Base-by-base conservation (phyloP, 176 grass and related monocot species). In the Thalia dealbata region DNA sequence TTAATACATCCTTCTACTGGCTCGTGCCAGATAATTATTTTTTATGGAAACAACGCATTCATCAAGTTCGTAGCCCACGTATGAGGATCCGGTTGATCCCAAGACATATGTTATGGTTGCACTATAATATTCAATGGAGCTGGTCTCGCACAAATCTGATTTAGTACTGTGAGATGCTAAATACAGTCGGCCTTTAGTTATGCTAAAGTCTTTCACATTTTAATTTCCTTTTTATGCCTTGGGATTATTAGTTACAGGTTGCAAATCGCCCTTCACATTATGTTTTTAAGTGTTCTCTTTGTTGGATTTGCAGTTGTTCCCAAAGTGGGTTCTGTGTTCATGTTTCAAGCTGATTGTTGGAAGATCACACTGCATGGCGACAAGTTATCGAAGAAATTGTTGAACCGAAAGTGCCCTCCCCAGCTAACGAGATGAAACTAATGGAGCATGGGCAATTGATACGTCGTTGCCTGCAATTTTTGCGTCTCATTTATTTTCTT, bases 241-340 rank as follows among this genome's bases (percentile, higher is more conserved):
- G 54, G 15, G 10, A 58, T 3, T 58, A 58, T n/a, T 58, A 58
- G 16, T 58, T n/a, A 23, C 19, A n/a, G 54, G 16, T 4, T n/a
- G 16, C 19, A 58, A 23, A n/a, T 58, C 11, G 6, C 45, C 11
- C 45, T 48, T 48, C 11, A 9, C 1, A 48, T 48, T 10, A 4
- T 48, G 45, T 48, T 48, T 9, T 48, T 14, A 10, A 18, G 60
- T 41, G 50, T 50, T 38, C 73, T 43, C 23, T n/a, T 45, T 66
- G 4, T 81, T 50, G 69, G 73, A 83, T 73, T 50, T 75, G 41
- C 82, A 96, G 92, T 88, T 82, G 86, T 92, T n/a, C 86, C 84
- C 18, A 96, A 96, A 88, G 69, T 82, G 10, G 89, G 92, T 56
- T 96, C 89, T 8, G 84, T 96, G 26, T 96, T 96, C 82, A 67